Conservation (phyloP, 75 land plant genomes). For the Pinus albicaulis region DNA sequence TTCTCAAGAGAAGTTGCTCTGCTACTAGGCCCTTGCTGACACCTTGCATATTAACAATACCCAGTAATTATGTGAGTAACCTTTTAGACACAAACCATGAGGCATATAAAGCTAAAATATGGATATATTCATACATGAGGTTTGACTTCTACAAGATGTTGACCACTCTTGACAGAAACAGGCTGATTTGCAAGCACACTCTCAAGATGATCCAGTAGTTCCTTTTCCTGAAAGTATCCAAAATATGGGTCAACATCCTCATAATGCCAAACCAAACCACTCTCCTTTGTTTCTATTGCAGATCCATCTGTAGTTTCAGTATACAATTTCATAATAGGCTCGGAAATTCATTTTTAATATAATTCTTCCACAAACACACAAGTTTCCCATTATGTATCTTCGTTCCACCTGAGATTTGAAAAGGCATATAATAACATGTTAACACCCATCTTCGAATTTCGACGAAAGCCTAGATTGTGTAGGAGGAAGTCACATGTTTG, state of each 20-base stretch:
- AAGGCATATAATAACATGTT: too few species aligned
- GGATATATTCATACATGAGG: slow-evolving; percentile 18
- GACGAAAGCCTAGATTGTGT: too few species aligned
- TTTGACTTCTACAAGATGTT: slow-evolving; percentile 29
- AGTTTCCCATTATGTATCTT: slow-evolving; percentile 19
- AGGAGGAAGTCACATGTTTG: too few species aligned
- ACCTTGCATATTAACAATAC: slow-evolving; percentile 35
- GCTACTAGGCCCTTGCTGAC: slow-evolving; percentile 75
- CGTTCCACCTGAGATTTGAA: slow-evolving; percentile 9
- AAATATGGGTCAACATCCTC: too few species aligned
- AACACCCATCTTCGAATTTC: too few species aligned
- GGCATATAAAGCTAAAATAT: neutral
- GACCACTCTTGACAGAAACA: slow-evolving; percentile 36
- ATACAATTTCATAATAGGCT: too few species aligned
- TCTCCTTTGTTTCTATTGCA: too few species aligned
- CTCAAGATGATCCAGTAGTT: too few species aligned
- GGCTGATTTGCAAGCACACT: too few species aligned
- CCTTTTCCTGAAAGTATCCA: too few species aligned
- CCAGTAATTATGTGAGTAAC: neutral
- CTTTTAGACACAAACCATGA: neutral
- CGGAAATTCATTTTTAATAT: slow-evolving; percentile 22
- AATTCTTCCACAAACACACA: slow-evolving; percentile 17
- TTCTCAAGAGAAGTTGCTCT: slow-evolving; percentile 35
- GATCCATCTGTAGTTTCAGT: too few species aligned
- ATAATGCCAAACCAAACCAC: too few species aligned